phyloP scores from a whole-genome alignment of 1,284 basidiomycete species.

The Rhizoctonia solani region DNA sequence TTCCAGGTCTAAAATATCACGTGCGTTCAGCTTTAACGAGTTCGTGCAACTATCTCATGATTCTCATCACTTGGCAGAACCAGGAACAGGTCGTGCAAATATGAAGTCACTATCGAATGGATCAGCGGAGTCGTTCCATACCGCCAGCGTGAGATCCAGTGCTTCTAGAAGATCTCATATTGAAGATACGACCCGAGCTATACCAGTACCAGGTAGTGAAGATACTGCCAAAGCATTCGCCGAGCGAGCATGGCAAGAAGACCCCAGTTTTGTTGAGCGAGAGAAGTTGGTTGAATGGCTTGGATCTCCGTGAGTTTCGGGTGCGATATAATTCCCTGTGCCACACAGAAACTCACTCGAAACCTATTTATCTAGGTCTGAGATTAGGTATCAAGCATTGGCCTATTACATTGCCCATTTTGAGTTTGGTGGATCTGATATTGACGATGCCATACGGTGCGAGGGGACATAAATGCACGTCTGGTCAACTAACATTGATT shows the following conservation, averaged over 20 bases:
- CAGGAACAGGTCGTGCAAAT: constrained; percentile 3
- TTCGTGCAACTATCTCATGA: neutral
- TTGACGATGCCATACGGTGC: constrained; percentile 33
- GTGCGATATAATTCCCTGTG: neutral
- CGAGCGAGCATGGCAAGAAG: constrained; percentile 31
- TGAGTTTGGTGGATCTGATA: constrained; percentile 7
- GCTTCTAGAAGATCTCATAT: neutral
- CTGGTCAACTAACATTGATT: neutral
- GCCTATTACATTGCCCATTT: constrained; percentile 23
- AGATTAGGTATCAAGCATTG: constrained; percentile 29
- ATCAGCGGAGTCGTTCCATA: constrained; percentile 26
- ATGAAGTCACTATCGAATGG: constrained; percentile 18
- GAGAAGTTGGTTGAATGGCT: constrained; percentile 33
- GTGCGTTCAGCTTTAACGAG: constrained; percentile 1
- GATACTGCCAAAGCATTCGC: constrained; percentile 26
- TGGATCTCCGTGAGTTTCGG: constrained; percentile 34
- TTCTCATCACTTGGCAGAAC: constrained; percentile 24
- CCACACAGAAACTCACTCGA: constrained; percentile 27
- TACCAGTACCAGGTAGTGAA: constrained; percentile 1
- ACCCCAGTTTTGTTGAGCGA: constrained; percentile 28
- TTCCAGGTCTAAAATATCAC: constrained; percentile 18
- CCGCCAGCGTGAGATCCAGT: constrained; percentile 16
- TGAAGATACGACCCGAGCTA: constrained; percentile 7
- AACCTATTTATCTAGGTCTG: neutral
- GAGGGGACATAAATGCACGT: neutral